phyloP scores from a whole-genome alignment of 345 rosid genomes.

The Euphorbia pulcherrima region DNA sequence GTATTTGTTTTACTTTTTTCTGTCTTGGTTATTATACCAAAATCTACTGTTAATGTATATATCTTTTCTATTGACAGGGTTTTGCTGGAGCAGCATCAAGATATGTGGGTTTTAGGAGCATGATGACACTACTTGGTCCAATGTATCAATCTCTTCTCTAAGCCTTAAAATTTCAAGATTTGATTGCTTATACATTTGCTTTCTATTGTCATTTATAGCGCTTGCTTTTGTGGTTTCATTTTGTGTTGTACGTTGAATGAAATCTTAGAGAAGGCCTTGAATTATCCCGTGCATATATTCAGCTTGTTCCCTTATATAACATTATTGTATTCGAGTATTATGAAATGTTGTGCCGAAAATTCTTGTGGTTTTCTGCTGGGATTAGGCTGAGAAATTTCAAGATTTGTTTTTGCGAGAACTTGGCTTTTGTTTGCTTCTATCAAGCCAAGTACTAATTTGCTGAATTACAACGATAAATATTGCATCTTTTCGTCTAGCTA shows the following conservation, averaged over 20 bases:
- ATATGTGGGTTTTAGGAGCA: slow-evolving; percentile 80
- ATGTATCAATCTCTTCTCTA: slow-evolving; percentile 41
- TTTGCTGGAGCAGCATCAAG: slow-evolving; percentile 79
- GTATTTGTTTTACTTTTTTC: neutral
- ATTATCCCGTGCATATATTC: neutral
- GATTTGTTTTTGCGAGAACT: neutral
- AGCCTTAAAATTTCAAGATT: neutral
- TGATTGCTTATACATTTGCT: slow-evolving; percentile 11
- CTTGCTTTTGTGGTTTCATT: neutral
- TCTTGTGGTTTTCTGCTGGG: neutral
- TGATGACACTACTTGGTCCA: slow-evolving; percentile 75
- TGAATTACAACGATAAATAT: neutral
- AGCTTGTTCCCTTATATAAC: neutral
- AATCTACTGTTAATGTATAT: neutral
- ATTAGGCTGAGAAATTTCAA: neutral
- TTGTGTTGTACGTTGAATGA: neutral
- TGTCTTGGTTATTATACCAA: neutral
- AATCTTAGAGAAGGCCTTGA: neutral
- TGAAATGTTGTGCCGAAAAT: neutral
- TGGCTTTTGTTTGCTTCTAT: neutral
- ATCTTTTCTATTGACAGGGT: slow-evolving; percentile 48
- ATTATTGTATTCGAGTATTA: neutral
- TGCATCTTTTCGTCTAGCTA: neutral
- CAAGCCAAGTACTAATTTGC: neutral
- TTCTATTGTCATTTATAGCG: slow-evolving; percentile 6